Evolutionary conservation across 768 basidiomycete genomes (phyloP), one percentile per base, ranked within the genome.

Genomic region (Suillus variegatus): DNA sequence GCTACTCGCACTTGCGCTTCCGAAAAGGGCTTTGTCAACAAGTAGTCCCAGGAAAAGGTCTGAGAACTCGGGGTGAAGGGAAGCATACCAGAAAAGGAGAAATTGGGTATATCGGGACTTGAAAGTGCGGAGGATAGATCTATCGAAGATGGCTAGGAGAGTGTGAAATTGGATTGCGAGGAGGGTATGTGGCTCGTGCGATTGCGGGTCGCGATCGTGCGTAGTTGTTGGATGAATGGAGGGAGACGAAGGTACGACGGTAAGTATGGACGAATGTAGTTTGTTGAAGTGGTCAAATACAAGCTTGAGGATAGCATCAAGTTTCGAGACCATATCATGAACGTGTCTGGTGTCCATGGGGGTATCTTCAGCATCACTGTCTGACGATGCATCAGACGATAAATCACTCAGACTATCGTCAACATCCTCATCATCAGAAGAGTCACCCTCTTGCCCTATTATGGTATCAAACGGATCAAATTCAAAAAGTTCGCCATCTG

Each of bases 51-150:
- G 93, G 75, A 99, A 98, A 63, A 94, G 84, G 75, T 99, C 97
- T 54, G 91, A 86, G 70, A 95, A 97, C 66, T 93, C 88, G 2
- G 91, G 82, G 69, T 95, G 90, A 61, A 97, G 89, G 0, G 97
- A 98, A 25, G 95, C 85, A 73, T 90, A 94, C 89, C 94, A 97
- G 82, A 99, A 99, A 55, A 99, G 72, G 66, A 99, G 86, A 79
- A 99, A 99, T 72, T 99, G 97, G 16, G 95, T 95, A 76, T 99
- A 97, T 46, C 96, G 92, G 0, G 95, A 97, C 72, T 96, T 95
- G 81, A 97, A 97, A 2, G 97, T 99, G 46, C 90, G 92, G 58
- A 99, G 86, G 74, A 99, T 95, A 44, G 90, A 90, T 47, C 94
- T 88, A 75, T 97, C 94, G 72, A 99, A 99, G 68, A 98, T 94